Evolutionary conservation across 2,329 filamentous ascomycete species (phyloP), one percentile per base, ranked within the genome.

Genomic region (Alternaria sp.): DNA sequence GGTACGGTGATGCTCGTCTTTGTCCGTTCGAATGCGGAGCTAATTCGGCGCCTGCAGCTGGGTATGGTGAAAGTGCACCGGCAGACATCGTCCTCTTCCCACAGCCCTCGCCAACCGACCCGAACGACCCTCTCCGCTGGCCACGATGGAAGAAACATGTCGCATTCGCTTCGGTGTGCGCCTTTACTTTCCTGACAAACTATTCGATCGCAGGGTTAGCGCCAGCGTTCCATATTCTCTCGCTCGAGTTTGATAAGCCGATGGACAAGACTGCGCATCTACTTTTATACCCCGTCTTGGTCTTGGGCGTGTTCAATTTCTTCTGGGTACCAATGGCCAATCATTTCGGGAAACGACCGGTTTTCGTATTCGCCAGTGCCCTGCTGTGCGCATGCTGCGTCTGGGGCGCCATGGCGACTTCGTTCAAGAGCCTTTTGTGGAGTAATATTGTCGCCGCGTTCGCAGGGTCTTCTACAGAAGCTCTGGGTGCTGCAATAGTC

Each of bases 231-330:
- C 76, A 81, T 79, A 52, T 77, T 75, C 67, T 85, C 68, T 67
- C 81, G 13, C 69, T 83, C 13, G 81, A 85, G 64, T 86, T 85
- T 71, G 65, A 79, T 62, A 83, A 82, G 69, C 76, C 80, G 3
- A 77, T 80, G 72, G 83, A 80, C 6, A 80, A 85, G 55, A 82
- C 83, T 2, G 81, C 80, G 15, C 74, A 73, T 21, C 65, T 82
- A 1, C 73, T 82, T 2, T 67, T 80, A 12, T 81, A 77, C 70
- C 79, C 79, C 1, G 83, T 86, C 64, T 73, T 85, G 4, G 80
- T 84, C 2, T 79, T 86, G 3, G 83, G 84, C 1, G 80, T 83
- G 28, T 84, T 83, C 70, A 86, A 86, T 67, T 85, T 86, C 76
- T 77, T 85, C 68, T 85, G 83, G 83, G 82, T 85, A 6, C 84